These are phyloP conservation scores for Corinectria fuckeliana DNA, from an alignment of 2,329 filamentous ascomycete genomes.

Conservation along the genomic window DNA sequence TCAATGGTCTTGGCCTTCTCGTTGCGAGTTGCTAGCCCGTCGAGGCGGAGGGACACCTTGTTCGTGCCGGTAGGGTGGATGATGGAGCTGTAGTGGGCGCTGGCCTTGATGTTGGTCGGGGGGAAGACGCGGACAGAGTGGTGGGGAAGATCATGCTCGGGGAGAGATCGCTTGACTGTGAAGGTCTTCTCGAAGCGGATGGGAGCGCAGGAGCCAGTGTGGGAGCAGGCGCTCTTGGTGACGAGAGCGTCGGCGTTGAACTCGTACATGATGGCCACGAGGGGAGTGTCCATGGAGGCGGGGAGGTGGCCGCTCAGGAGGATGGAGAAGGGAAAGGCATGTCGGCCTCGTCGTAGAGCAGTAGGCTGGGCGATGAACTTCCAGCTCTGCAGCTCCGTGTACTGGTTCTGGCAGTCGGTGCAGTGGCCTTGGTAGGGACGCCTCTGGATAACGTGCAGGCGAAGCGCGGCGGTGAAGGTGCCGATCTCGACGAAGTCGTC, in stretches of 20 bases:
- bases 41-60: conserved; percentile 78
- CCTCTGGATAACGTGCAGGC: conserved; percentile 76
- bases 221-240: conserved; percentile 58
- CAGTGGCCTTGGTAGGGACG: conserved; percentile 83
- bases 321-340: conserved; percentile 88
- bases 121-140: conserved; percentile 94
- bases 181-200: conserved; percentile 73
- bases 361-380: conserved; percentile 70
- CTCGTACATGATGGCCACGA: conserved; percentile 79
- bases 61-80: conserved; percentile 88
- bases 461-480: conserved; percentile 74
- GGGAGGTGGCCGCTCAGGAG: conserved; percentile 87
- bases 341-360: conserved; percentile 60
- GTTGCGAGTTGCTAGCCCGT: conserved; percentile 80
- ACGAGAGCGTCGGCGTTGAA: conserved; percentile 72
- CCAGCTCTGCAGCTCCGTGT: conserved; percentile 80
- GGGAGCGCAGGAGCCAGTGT: conserved; percentile 48
- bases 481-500: conserved; percentile 72
- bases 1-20: conserved; percentile 73
- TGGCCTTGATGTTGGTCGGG: conserved; percentile 90
- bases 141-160: conserved; percentile 77
- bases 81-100: conserved; percentile 80
- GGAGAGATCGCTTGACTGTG: conserved; percentile 79
- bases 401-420: conserved; percentile 73
- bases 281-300: conserved; percentile 75